phyloP scores from a whole-genome alignment of 1,139 yeast species.

The Zygoascus sp. region DNA sequence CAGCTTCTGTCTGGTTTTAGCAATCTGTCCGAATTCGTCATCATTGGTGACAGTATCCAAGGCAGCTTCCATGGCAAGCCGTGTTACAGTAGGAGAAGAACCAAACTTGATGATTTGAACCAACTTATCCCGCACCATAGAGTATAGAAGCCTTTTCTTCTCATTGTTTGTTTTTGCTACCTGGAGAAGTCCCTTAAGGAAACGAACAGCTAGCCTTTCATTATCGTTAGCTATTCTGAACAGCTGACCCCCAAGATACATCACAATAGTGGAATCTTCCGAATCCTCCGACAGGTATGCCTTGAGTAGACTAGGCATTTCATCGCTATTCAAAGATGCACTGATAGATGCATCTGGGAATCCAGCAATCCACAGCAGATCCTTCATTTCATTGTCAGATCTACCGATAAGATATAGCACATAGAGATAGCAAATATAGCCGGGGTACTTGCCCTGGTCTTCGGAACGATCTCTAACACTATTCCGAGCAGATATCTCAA shows the following conservation, averaged over 20 bases:
- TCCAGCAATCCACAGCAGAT: slow-evolving; percentile 46
- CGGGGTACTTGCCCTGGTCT: slow-evolving; percentile 19
- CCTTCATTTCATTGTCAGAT: slow-evolving; percentile 46
- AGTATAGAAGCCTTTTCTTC: slow-evolving; percentile 26
- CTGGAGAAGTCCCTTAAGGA: slow-evolving; percentile 47
- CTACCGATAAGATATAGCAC: slow-evolving; percentile 51
- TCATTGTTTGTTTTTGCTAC: slow-evolving; percentile 32
- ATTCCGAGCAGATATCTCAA: slow-evolving; percentile 45
- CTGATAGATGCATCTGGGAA: slow-evolving; percentile 37
- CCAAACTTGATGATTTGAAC: slow-evolving; percentile 23
- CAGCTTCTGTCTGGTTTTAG: slow-evolving; percentile 18
- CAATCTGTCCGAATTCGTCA: slow-evolving; percentile 20
- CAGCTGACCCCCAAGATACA: slow-evolving; percentile 51
- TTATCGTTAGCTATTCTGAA: slow-evolving; percentile 49
- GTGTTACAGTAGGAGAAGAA: slow-evolving; percentile 20
- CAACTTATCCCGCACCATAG: slow-evolving; percentile 24
- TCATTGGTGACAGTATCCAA: slow-evolving; percentile 21
- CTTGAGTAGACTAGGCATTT: slow-evolving; percentile 47
- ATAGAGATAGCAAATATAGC: slow-evolving; percentile 45
- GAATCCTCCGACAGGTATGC: slow-evolving; percentile 47
- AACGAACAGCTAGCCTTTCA: slow-evolving; percentile 50
- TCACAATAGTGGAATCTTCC: slow-evolving; percentile 42
- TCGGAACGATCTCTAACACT: slow-evolving; percentile 17
- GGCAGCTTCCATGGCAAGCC: slow-evolving; percentile 22
- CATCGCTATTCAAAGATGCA: slow-evolving; percentile 34